These are phyloP conservation scores for Phytophthora uliginosa DNA, from an alignment of 352 stramenopile species.

Conservation along the genomic window DNA sequence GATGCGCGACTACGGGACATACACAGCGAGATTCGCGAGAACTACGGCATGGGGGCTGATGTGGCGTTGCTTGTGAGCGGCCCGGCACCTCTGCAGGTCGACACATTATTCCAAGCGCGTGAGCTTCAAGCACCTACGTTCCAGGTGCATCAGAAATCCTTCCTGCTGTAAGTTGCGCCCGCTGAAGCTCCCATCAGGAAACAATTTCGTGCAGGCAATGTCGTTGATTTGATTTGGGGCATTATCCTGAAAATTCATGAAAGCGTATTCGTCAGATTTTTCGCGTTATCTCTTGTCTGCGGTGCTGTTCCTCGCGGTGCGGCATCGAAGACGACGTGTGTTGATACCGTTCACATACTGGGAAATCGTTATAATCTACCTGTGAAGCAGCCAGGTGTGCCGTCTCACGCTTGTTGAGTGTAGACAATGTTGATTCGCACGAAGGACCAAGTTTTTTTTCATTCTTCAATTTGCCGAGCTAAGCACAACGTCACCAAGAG, in stretches of 20 bases:
- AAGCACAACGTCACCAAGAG: neutral
- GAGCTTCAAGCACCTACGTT: slow-evolving; percentile 47
- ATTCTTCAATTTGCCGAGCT: neutral
- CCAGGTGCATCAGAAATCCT: slow-evolving; percentile 58
- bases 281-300: too few species aligned
- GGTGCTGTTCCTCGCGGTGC: too few species aligned
- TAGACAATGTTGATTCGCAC: neutral
- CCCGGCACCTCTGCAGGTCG: slow-evolving; percentile 46
- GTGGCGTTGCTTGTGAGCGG: slow-evolving; percentile 61
- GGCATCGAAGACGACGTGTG: too few species aligned
- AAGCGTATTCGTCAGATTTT: neutral
- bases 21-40: slow-evolving; percentile 61
- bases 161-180: slow-evolving; percentile 44
- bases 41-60: slow-evolving; percentile 52
- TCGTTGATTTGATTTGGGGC: neutral
- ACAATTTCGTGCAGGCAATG: neutral
- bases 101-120: slow-evolving; percentile 39
- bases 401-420: neutral
- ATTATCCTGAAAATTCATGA: neutral
- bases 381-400: too few species aligned
- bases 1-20: slow-evolving; percentile 36
- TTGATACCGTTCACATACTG: too few species aligned
- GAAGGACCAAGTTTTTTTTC: neutral
- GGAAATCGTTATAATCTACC: too few species aligned
- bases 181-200: neutral